Evolutionary conservation across 2,329 filamentous ascomycete genomes (phyloP), one percentile per base, ranked within the genome.

Genomic region (Cordyceps farinosa): DNA sequence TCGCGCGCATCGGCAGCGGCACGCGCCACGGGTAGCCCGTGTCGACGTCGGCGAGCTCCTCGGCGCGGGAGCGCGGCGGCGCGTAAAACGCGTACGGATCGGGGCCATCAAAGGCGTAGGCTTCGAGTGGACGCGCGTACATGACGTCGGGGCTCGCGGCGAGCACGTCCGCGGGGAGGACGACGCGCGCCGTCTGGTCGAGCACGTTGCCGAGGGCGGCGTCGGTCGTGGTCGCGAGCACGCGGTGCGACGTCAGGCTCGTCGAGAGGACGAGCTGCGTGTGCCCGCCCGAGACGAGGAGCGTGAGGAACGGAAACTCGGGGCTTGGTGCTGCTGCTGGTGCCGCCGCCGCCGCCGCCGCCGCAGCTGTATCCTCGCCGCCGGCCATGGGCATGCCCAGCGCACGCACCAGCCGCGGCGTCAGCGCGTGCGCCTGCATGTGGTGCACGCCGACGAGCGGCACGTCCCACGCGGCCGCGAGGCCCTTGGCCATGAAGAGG

Each of bases 401-500:
- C 5, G 90, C 90, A 38, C 80, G 77, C 4, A 89, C 87, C 48
- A 99, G 83, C 10, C 92, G 84, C 17, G 94, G 90, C 22, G 95
- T 98, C 66, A 99, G 78, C 22, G 95, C 90, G 75, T 99, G 95
- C 11, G 93, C 95, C 74, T 97, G 93, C 95, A 99, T 98, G 75
- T 99, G 95, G 74, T 99, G 90, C 1, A 97, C 90, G 0, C 87
- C 95, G 1, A 98, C 75, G 38, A 98, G 79, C 3, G 94, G 93
- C 44, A 92, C 83, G 67, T 87, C 83, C 91, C 91, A 96, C 44
- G 91, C 92, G 27, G 90, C 81, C 0, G 93, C 87, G 27, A 98
- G 82, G 0, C 92, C 95, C 76, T 98, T 98, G 22, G 92, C 95
- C 29, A 87, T 88, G 71, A 92, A 88, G 11, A 98, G 75, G 0